These are phyloP conservation scores for Botrytis fabae DNA, from an alignment of 2,329 filamentous ascomycete species.

Conservation along the genomic window DNA sequence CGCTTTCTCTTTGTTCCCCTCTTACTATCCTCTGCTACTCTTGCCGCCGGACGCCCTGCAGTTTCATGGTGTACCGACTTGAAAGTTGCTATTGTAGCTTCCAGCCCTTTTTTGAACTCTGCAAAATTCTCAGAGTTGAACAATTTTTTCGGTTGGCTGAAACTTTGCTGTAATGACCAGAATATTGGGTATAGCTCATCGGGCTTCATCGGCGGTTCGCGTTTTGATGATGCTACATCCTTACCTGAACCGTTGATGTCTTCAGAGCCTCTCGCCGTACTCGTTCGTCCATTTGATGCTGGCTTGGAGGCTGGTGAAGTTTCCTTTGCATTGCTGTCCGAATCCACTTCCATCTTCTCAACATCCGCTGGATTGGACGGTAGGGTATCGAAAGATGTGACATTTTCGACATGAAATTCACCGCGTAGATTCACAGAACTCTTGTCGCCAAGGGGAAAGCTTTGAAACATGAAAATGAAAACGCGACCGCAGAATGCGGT, in stretches of 20 bases:
- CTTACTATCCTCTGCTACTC: slow-evolving; percentile 61
- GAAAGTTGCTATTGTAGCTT: slow-evolving; percentile 71
- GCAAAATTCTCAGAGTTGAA: slow-evolving; percentile 71
- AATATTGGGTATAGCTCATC: slow-evolving; percentile 85
- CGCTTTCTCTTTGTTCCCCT: slow-evolving; percentile 71
- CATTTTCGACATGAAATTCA: slow-evolving; percentile 94
- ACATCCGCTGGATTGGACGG: slow-evolving; percentile 41
- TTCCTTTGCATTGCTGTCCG: slow-evolving; percentile 42
- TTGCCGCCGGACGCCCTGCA: slow-evolving; percentile 49
- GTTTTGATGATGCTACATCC: slow-evolving; percentile 41
- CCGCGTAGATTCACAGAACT: slow-evolving; percentile 96
- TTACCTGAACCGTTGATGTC: slow-evolving; percentile 44
- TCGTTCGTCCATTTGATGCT: slow-evolving; percentile 21
- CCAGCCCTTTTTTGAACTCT: slow-evolving; percentile 62
- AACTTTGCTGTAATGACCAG: slow-evolving; percentile 89
- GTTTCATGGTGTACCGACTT: slow-evolving; percentile 59
- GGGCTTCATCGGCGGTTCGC: slow-evolving; percentile 58
- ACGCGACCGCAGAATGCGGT: slow-evolving; percentile 96
- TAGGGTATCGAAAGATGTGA: slow-evolving; percentile 76
- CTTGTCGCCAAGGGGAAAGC: slow-evolving; percentile 92
- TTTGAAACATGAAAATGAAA: slow-evolving; percentile 98
- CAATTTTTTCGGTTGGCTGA: slow-evolving; percentile 83
- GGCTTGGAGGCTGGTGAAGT: slow-evolving; percentile 22
- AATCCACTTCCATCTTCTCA: slow-evolving; percentile 68
- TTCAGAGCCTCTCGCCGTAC: slow-evolving; percentile 36